phyloP scores from a whole-genome alignment of 441 rosid species.

The Croton setiger region DNA sequence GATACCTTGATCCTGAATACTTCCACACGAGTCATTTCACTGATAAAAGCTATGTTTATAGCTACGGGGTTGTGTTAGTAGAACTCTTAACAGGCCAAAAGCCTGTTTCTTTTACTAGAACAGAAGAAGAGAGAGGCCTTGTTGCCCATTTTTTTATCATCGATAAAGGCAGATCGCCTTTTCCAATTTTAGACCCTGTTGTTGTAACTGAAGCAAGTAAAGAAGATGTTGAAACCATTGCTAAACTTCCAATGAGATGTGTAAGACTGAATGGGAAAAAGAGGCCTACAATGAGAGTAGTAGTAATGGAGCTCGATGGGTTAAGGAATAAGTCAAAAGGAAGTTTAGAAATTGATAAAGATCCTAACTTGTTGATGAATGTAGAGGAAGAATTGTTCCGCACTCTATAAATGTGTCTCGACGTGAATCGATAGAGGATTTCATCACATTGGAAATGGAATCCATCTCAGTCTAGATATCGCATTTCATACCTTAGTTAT shows the following conservation, averaged over 20 bases:
- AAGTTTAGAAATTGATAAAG: too few species aligned
- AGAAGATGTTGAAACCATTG: slow-evolving; percentile 20
- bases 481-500: too few species aligned
- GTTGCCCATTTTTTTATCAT: too few species aligned
- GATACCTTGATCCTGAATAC: not conserved
- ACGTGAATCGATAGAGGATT: not conserved
- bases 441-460: not conserved
- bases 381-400: slow-evolving; percentile 1
- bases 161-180: slow-evolving; percentile 7
- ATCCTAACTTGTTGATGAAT: not conserved
- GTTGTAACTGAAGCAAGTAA: slow-evolving; percentile 23
- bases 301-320: slow-evolving; percentile 28
- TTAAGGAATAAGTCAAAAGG: too few species aligned
- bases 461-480: not conserved
- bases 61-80: not conserved
- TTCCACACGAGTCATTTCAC: not conserved
- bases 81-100: not conserved
- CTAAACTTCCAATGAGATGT: slow-evolving; percentile 31
- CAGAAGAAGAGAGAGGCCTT: too few species aligned
- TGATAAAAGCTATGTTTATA: not conserved
- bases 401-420: not conserved
- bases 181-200: slow-evolving; percentile 23
- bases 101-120: not conserved
- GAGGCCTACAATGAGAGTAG: slow-evolving; percentile 41
- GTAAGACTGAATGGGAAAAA: slow-evolving; percentile 28